Evolutionary conservation across 192 early-diverging fungal species (phyloP).

Genomic region (Funneliformis mosseae): DNA sequence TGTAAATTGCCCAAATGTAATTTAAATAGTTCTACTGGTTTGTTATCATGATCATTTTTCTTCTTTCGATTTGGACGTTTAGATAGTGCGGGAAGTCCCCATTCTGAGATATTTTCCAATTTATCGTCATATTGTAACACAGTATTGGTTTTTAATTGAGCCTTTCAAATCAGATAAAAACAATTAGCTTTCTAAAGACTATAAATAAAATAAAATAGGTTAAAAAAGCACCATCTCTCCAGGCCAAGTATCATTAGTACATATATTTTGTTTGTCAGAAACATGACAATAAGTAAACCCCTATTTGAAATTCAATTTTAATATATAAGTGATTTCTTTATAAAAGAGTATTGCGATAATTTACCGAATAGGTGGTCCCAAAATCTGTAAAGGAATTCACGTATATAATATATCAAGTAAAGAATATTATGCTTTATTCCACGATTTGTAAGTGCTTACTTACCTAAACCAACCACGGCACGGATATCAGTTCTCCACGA

Average conservation of each 20-base stretch:
- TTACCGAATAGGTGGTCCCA: constrained; percentile 16
- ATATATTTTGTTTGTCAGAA: background rate
- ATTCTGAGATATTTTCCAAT: background rate
- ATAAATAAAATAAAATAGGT: too few species aligned
- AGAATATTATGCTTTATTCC: background rate
- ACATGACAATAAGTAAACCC: background rate
- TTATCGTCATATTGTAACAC: background rate
- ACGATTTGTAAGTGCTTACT: background rate
- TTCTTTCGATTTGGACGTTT: background rate
- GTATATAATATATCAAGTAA: too few species aligned
- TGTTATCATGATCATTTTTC: background rate
- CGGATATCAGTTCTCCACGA: background rate
- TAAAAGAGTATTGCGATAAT: background rate
- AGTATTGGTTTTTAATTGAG: background rate
- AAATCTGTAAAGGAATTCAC: background rate
- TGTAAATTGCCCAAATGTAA: background rate
- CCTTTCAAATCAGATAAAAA: too few species aligned
- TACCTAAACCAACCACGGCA: background rate
- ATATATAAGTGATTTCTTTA: too few species aligned
- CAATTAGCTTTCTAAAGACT: too few species aligned
- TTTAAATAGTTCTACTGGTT: background rate
- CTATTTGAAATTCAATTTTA: background rate
- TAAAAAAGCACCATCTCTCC: background rate
- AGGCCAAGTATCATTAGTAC: background rate
- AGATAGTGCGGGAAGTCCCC: background rate